Evolutionary conservation across 805 yeast species (phyloP), one percentile per base, ranked within the genome.

Genomic region (Torulaspora delbrueckii): DNA sequence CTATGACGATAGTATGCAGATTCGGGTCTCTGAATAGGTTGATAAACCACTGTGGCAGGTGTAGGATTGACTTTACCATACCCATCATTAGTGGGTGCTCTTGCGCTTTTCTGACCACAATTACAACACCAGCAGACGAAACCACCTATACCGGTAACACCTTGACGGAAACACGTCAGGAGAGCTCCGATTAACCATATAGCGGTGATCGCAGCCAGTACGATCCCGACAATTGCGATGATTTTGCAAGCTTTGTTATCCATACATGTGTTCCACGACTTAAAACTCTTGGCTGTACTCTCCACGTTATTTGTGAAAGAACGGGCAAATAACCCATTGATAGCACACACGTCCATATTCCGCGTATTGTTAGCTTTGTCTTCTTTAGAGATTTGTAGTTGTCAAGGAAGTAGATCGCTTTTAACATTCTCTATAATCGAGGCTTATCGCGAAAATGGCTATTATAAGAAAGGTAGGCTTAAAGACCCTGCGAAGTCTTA

Each of bases 211-310:
- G 61, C 70, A 0, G 81, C 91, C 9, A 86, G 57, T 0, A 70
- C 77, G 3, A 85, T 82, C 2, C 85, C 83, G 10, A 84, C 86
- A 36, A 86, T 85, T 3, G 86, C 90, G 16, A 83, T 77, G 46
- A 85, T 77, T 59, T 86, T 86, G 65, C 95, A 86, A 38, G 81
- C 72, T 37, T 68, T 80, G 63, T 84, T 83, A 58, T 75, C 83
- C 91, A 84, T 85, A 66, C 95, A 86, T 2, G 86, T 77, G 58
- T 82, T 79, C 93, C 95, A 86, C 43, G 62, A 53, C 57, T 71
- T 77, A 70, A 83, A 83, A 5, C 84, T 63, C 24, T 70, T 54
- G 5, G 69, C 71, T 2, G 74, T 68, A 18, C 62, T 54, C 10
- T 54, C 50, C 2, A 60, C 61, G 40, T 58, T 66, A 32, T 54